Evolutionary conservation across 2,329 filamentous ascomycete species (phyloP), one percentile per base, ranked within the genome.

Genomic region (Colletotrichum eremochloae): DNA sequence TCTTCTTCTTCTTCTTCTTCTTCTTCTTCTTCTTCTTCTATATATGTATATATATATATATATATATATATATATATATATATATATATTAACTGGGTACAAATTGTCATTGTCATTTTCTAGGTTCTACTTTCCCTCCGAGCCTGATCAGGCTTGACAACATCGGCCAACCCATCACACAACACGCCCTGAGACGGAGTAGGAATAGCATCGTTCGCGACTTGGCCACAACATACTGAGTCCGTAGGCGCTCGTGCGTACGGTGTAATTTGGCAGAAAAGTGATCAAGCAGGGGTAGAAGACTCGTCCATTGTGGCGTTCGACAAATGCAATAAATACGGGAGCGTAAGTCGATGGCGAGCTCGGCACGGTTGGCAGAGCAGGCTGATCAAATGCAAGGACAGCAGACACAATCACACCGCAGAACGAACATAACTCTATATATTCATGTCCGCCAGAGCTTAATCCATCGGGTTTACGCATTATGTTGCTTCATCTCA

Each of bases 121-220:
- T 1, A 15, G 36, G 40, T 36, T 24, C n/a, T 12, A 8, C 7
- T n/a, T 15, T 40, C 40, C 53, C 20, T n/a, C 20, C 20, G 2
- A 56, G 20, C n/a, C n/a, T 33, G 20, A 24, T 38, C 20, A n/a
- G 33, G 11, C 53, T 15, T 56, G 53, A 55, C 31, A 36, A 33
- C 31, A 56, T 53, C 46, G 31, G 46, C 46, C 33, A 38, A 67
- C 29, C 38, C 29, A 44, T 36, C 24, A 38, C 6, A 14, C 9
- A 56, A 31, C 48, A 53, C 8, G 18, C 50, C 66, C 18, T 8
- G 53, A 56, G 33, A 2, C 12, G 20, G 18, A n/a, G 5, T 36
- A 36, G 53, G 31, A 38, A 38, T 40, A 42, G 67, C 33, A 56
- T 42, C 24, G 40, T 68, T 68, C 61, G 52, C 61, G 67, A 68